A percentile compares a stretch with the other conserved stretches of the same genome.
Evolutionary conservation across 169 alveolate genomes (phyloP).

Genomic region (Ichthyophthirius multifiliis): DNA sequence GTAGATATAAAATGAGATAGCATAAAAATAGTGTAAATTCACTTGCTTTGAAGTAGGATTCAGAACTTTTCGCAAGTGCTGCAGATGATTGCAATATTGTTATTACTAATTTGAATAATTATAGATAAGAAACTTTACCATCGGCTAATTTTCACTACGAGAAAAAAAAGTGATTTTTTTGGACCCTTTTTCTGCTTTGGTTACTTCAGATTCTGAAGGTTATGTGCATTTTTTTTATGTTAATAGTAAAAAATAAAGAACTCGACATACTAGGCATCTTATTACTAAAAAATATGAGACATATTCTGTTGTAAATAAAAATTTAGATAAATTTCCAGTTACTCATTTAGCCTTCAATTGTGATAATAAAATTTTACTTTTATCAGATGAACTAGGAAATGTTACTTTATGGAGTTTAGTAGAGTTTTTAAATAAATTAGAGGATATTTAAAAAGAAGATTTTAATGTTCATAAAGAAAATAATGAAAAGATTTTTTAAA

Average conservation of each 20-base stretch:
- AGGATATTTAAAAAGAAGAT: slow-evolving; percentile 15
- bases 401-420: slow-evolving; percentile 67
- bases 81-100: slow-evolving; percentile 72
- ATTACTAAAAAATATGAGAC: slow-evolving; percentile 54
- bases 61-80: slow-evolving; percentile 52
- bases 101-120: slow-evolving; percentile 63
- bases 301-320: slow-evolving; percentile 36
- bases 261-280: slow-evolving; percentile 52
- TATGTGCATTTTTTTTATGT: slow-evolving; percentile 68
- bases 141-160: slow-evolving; percentile 43
- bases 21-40: slow-evolving; percentile 56
- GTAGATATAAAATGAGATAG: slow-evolving; percentile 43
- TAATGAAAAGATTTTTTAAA: neutral
- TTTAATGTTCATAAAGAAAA: neutral
- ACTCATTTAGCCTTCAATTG: slow-evolving; percentile 66
- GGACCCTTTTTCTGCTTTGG: slow-evolving; percentile 53
- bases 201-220: slow-evolving; percentile 65
- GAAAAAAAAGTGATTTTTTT: slow-evolving; percentile 65
- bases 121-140: slow-evolving; percentile 53
- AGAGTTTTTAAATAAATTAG: slow-evolving; percentile 43
- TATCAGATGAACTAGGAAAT: slow-evolving; percentile 81
- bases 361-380: slow-evolving; percentile 48
- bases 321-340: slow-evolving; percentile 55
- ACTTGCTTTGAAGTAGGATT: slow-evolving; percentile 45
- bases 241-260: slow-evolving; percentile 53